Base-by-base conservation (phyloP, 2,329 filamentous ascomycete species). In the Neonectria sp. region DNA sequence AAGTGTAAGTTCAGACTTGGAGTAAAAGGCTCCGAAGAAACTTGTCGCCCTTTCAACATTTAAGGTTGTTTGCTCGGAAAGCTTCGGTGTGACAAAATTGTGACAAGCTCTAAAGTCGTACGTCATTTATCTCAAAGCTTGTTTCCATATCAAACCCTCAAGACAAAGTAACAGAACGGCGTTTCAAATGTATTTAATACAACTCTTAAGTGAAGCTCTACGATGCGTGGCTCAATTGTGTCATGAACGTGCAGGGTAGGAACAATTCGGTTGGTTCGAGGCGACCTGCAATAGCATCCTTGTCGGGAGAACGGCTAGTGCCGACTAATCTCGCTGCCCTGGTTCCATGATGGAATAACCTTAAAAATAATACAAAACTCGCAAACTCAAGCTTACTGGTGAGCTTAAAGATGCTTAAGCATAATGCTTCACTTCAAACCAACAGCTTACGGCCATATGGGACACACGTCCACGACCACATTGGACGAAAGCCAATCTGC, bases 391-490 rank as follows among this genome's bases (percentile, higher is more conserved):
- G 55, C 62, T 60, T 65, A 65, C 35, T 37, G 27, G 46, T 33
- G 55, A 65, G 45, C 40, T 58, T 65, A 65, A 46, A 56, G n/a
- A 6, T 17, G n/a, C 29, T n/a, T 63, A 63, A 63, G 61, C 61
- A 63, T 63, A 40, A 46, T 11, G 31, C 24, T 51, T 56, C 25
- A 24, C 31, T 48, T 46, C 27, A 56, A 37, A 15, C 37, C 35
- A 40, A 40, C 6, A 40, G 15, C 37, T 40, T 8, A 40, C 15
- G 17, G 2, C 15, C 6, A n/a, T 6, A 8, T n/a, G 2, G 6
- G 24, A 40, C 43, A 40, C 25, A n/a, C n/a, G 29, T 53, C n/a
- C 11, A 13, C 31, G 11, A 33, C 29, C 9, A n/a, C 9, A 12
- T 24, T 24, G 31, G 29, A 35, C 4, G 29, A 35, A 13, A 35